Evolutionary conservation across 2,329 filamentous ascomycete genomes (phyloP).

Genomic region (Sporothrix phasma): DNA sequence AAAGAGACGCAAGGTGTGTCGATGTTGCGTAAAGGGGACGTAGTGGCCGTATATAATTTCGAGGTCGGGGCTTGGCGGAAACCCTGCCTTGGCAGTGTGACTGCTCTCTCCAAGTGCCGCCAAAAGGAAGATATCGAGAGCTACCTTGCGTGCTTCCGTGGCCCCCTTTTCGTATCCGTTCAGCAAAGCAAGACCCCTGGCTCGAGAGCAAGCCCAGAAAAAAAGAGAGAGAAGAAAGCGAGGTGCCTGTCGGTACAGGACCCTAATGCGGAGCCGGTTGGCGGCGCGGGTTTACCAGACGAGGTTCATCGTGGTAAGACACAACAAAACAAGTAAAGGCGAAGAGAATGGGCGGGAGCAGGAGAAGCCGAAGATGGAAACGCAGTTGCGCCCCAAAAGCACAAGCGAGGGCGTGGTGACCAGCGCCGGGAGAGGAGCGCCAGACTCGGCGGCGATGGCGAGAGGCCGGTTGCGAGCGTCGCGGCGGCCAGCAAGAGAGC

Average conservation of each 20-base stretch:
- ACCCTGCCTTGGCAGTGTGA: not conserved
- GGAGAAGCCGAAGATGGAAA: not conserved
- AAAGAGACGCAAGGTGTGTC: not conserved
- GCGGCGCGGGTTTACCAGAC: constrained; percentile 7
- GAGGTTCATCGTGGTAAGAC: constrained; percentile 7
- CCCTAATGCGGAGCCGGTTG: constrained; percentile 11
- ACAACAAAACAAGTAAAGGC: not conserved
- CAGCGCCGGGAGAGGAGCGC: not conserved
- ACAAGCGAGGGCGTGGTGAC: not conserved
- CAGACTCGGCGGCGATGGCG: not conserved
- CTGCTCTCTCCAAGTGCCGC: not conserved
- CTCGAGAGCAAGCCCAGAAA: not conserved
- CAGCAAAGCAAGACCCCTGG: not conserved
- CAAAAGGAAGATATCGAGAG: not conserved
- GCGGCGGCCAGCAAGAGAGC: not conserved
- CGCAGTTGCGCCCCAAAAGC: not conserved
- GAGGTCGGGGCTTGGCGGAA: not conserved
- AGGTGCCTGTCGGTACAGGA: not conserved
- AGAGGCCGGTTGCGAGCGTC: not conserved
- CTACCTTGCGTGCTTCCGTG: not conserved
- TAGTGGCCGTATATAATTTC: not conserved
- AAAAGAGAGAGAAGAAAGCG: not conserved
- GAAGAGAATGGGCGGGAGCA: not conserved
- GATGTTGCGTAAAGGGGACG: not conserved
- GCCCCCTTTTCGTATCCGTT: not conserved